Evolutionary conservation across 2,329 filamentous ascomycete species (phyloP).

Genomic region (Venturia asperata): DNA sequence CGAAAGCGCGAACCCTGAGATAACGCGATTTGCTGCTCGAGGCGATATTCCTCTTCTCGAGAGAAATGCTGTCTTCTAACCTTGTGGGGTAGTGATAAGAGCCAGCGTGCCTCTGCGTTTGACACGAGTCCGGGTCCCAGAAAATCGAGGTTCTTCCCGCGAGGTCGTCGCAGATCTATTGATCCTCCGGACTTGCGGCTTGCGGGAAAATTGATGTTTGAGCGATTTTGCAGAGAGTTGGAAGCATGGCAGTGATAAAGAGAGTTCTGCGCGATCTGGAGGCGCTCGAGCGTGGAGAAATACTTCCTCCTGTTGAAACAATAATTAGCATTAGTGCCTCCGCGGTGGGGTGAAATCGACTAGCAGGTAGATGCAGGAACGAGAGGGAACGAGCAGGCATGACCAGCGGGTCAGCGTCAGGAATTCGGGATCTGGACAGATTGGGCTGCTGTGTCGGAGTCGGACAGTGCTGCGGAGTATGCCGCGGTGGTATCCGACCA

Average conservation of each 20-base stretch:
- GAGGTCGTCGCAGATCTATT: slow-evolving; percentile 17
- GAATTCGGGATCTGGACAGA: background rate
- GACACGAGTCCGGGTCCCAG: slow-evolving; percentile 33
- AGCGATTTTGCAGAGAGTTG: slow-evolving; percentile 24
- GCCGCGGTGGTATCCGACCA: background rate
- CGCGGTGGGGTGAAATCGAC: slow-evolving; percentile 8
- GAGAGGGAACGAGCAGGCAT: background rate
- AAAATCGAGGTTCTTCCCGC: slow-evolving; percentile 18
- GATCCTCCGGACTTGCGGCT: background rate
- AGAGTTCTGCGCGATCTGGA: slow-evolving; percentile 54
- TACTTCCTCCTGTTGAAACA: slow-evolving; percentile 49
- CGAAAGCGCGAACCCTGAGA: background rate
- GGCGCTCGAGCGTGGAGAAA: slow-evolving; percentile 65
- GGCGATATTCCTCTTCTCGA: slow-evolving; percentile 55
- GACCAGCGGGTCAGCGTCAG: background rate
- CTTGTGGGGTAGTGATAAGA: slow-evolving; percentile 63
- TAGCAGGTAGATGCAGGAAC: slow-evolving; percentile 4
- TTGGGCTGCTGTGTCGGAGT: background rate
- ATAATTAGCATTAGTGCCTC: slow-evolving; percentile 14
- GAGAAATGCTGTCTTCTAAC: slow-evolving; percentile 64
- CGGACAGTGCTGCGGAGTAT: no score
- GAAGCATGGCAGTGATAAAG: slow-evolving; percentile 25
- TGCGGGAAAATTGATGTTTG: slow-evolving; percentile 6
- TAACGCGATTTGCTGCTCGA: background rate
- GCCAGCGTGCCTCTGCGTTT: slow-evolving; percentile 59